Base-by-base conservation (phyloP, 139 green algal genomes). In the Volvox reticuliferus region DNA sequence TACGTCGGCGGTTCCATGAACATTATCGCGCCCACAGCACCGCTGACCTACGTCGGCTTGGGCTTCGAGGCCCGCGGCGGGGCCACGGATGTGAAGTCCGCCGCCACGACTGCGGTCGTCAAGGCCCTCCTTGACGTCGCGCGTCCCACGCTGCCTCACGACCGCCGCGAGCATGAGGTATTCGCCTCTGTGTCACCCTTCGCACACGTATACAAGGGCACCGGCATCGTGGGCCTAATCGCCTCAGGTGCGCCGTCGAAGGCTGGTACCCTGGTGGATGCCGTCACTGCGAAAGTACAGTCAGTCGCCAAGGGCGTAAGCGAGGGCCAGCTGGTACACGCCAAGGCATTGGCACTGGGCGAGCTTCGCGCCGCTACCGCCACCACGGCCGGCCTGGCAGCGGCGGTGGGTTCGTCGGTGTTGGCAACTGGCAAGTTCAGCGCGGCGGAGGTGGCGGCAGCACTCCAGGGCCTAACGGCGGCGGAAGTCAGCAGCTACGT, bases 41-140 rank as follows among this genome's bases (percentile, higher is more conserved):
- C 89, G n/a, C 83, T 92, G 16, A 92, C 90, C 33, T 88, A 95
- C 28, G 90, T 94, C 16, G 92, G 87, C 13, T 87, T 96, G 30
- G 94, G 92, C 28, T 94, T 94, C 61, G 94, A 95, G 91, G 92
- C 93, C 80, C 93, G 92, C 82, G 94, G 94, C 18, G 94, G 94
- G 0, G 91, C 95, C 37, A 62, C 65, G 24, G 91, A 95, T 81
- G 5, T 86, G 80, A 96, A 96, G 92, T 75, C 85, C 16, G 88
- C 90, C 13, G 94, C 94, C 5, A 17, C 92, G 2, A 89, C 94
- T n/a, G 77, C 82, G 1, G 91, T 96, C 18, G 82, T 90, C n/a
- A 93, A 94, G 82, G 89, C 88, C n/a, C 93, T 96, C 89, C 89
- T 96, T 61, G 91, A 94, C 63, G 91, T 86, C 68, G 73, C 86